phyloP scores from a whole-genome alignment of 1,284 basidiomycete genomes.

The Heterobasidion parviporum region DNA sequence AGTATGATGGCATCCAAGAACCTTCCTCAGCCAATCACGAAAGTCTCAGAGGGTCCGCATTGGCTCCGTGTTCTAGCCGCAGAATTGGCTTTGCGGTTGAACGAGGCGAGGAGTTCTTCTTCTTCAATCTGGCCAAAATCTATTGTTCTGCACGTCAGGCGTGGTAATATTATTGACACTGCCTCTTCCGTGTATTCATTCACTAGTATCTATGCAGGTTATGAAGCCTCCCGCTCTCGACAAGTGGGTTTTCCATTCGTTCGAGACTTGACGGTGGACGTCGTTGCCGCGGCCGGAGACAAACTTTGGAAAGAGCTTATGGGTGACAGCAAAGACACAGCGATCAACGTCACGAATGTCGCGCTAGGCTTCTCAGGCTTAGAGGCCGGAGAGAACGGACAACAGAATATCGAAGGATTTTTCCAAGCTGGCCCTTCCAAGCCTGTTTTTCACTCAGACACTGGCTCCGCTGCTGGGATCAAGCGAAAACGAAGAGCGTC shows the following conservation, averaged over 20 bases:
- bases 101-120: conserved; percentile 70
- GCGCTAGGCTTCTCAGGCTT: conserved; percentile 80
- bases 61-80: conserved; percentile 91
- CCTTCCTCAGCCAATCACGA: conserved; percentile 69
- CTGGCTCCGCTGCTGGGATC: neutral
- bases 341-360: conserved; percentile 68
- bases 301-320: conserved; percentile 86
- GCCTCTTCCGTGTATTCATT: no score
- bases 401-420: conserved; percentile 84
- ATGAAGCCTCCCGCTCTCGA: conserved; percentile 60
- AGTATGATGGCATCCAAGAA: conserved; percentile 95
- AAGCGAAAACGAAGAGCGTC: conserved; percentile 16
- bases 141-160: conserved; percentile 69
- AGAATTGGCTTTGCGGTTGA: conserved; percentile 79
- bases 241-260: conserved; percentile 82
- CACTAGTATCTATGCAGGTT: conserved; percentile 36
- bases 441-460: conserved; percentile 10
- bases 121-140: conserved; percentile 91
- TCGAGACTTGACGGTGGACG: conserved; percentile 64
- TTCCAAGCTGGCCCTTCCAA: conserved; percentile 34
- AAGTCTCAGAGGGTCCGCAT: conserved; percentile 67
- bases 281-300: conserved; percentile 72
- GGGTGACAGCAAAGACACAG: conserved; percentile 24
- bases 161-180: conserved; percentile 33
- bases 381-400: conserved; percentile 73